Percentiles rank a stretch among this genome's conserved stretches.
These are phyloP conservation scores for Cystobasidium slooffiae DNA, from an alignment of 1,284 basidiomycete genomes.

Conservation along the genomic window DNA sequence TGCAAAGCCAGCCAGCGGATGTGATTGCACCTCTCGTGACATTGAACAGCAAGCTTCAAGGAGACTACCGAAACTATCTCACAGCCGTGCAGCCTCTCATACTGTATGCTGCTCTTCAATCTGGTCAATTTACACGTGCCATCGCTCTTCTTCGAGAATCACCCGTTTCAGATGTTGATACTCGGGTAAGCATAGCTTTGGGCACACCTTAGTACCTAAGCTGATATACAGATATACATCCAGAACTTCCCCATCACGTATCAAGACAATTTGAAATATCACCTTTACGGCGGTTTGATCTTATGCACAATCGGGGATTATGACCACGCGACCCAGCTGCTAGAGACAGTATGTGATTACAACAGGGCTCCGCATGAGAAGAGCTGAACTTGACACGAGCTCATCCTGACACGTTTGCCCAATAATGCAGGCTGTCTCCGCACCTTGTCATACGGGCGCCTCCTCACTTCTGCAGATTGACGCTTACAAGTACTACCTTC, in stretches of 20 bases:
- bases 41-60: slow-evolving; percentile 64
- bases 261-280: slow-evolving; percentile 74
- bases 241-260: slow-evolving; percentile 62
- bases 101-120: slow-evolving; percentile 55
- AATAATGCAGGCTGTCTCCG: slow-evolving; percentile 62
- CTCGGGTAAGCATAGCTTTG: slow-evolving; percentile 36
- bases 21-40: slow-evolving; percentile 66
- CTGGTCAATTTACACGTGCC: slow-evolving; percentile 29
- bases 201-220: not conserved
- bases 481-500: slow-evolving; percentile 76
- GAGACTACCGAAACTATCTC: slow-evolving; percentile 65
- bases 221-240: not conserved
- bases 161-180: slow-evolving; percentile 48
- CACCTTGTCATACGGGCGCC: slow-evolving; percentile 64
- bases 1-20: slow-evolving; percentile 59
- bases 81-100: slow-evolving; percentile 72
- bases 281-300: slow-evolving; percentile 72
- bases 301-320: slow-evolving; percentile 68
- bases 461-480: slow-evolving; percentile 77
- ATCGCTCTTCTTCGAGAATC: slow-evolving; percentile 24
- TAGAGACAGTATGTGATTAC: slow-evolving; percentile 65
- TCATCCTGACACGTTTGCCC: not conserved
- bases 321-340: slow-evolving; percentile 70
- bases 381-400: not conserved
- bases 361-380: not conserved